A percentile compares a stretch with the other conserved stretches of the same genome.
phyloP scores from a whole-genome alignment of 2,329 filamentous ascomycete genomes.

The Leptodontidium sp. region DNA sequence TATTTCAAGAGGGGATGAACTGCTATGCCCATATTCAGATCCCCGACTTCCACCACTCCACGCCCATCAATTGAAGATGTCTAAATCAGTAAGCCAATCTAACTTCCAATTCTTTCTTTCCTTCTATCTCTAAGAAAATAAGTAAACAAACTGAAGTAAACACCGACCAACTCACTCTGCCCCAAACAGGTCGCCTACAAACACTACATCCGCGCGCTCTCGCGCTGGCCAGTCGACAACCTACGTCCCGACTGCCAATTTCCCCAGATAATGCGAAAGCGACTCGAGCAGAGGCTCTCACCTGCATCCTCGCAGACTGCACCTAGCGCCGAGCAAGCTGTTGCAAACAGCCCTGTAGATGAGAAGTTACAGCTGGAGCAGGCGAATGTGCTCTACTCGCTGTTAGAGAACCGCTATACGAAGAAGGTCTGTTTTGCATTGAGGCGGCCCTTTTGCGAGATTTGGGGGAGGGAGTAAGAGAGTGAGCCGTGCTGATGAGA shows the following conservation, averaged over 20 bases:
- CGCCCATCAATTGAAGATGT: constrained; percentile 36
- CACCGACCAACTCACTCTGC: background rate
- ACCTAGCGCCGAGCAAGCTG: constrained; percentile 18
- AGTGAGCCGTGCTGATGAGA: background rate
- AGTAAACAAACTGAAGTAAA: background rate
- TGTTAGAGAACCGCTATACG: constrained; percentile 67
- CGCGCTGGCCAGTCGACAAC: constrained; percentile 69
- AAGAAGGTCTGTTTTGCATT: constrained; percentile 53
- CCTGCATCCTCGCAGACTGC: constrained; percentile 30
- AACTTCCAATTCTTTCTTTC: background rate
- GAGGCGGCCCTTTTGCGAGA: background rate
- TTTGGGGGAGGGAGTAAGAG: background rate
- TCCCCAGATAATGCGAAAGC: constrained; percentile 60
- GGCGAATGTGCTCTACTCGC: constrained; percentile 65
- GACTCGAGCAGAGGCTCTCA: constrained; percentile 50
- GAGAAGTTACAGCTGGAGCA: constrained; percentile 63
- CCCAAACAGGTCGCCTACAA: constrained; percentile 52
- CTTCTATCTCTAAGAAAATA: background rate
- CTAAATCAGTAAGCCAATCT: constrained; percentile 42
- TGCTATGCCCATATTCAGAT: background rate
- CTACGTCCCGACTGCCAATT: constrained; percentile 71
- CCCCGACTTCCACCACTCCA: background rate
- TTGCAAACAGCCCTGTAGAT: constrained; percentile 35
- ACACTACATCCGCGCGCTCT: constrained; percentile 59
- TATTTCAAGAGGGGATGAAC: constrained; percentile 20